Evolutionary conservation across 352 stramenopile species (phyloP).

Genomic region (Phytophthora fragariae): DNA sequence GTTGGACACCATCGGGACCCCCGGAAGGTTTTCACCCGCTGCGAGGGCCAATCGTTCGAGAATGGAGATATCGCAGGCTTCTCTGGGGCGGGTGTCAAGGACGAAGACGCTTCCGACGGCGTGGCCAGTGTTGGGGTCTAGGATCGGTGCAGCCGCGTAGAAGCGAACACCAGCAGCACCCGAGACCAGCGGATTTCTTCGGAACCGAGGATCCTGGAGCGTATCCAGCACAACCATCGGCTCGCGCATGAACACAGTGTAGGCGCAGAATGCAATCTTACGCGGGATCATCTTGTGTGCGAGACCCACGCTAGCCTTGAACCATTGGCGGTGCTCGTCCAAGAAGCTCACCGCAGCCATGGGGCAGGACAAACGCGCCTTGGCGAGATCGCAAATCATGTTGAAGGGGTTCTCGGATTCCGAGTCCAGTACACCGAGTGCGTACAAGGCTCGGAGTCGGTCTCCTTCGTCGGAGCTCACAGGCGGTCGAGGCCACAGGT

Average conservation of each 20-base stretch:
- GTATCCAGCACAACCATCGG: slow-evolving; percentile 90
- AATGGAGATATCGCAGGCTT: slow-evolving; percentile 74
- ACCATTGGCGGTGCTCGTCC: slow-evolving; percentile 81
- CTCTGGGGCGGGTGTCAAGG: slow-evolving; percentile 77
- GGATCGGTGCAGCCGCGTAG: slow-evolving; percentile 89
- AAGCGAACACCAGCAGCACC: slow-evolving; percentile 93
- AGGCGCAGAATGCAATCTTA: slow-evolving; percentile 85
- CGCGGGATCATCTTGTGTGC: slow-evolving; percentile 81
- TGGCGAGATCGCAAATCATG: slow-evolving; percentile 84
- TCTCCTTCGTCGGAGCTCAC: slow-evolving; percentile 59
- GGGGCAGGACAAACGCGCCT: slow-evolving; percentile 64
- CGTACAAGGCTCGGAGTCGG: slow-evolving; percentile 57
- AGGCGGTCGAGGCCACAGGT: slow-evolving; percentile 80
- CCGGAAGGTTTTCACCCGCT: slow-evolving; percentile 64
- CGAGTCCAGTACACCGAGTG: slow-evolving; percentile 70
- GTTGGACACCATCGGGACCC: not conserved
- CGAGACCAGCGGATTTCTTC: slow-evolving; percentile 89
- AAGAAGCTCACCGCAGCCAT: slow-evolving; percentile 88
- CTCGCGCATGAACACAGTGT: slow-evolving; percentile 65
- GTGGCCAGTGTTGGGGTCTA: slow-evolving; percentile 64
- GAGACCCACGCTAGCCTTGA: slow-evolving; percentile 75
- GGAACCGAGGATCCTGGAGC: slow-evolving; percentile 89
- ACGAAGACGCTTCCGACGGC: slow-evolving; percentile 84
- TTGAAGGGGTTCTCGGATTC: slow-evolving; percentile 68
- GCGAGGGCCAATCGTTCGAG: slow-evolving; percentile 71